Percentiles rank a stretch among this genome's conserved stretches.
These are phyloP conservation scores for Suillus tomentosus DNA, from an alignment of 768 basidiomycete genomes.

Conservation along the genomic window DNA sequence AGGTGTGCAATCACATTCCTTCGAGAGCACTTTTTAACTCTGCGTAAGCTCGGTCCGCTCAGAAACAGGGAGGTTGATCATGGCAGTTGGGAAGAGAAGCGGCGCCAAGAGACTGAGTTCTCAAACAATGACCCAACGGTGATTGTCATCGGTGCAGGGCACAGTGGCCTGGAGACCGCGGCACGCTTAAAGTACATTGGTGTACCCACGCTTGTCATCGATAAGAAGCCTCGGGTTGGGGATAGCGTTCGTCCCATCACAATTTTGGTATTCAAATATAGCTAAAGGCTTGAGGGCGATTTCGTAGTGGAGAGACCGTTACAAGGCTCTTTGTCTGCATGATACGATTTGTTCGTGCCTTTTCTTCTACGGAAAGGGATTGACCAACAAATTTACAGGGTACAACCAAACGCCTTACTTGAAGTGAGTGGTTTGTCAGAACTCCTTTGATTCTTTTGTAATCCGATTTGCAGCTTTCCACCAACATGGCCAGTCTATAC, in stretches of 20 bases:
- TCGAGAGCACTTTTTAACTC: constrained; percentile 2
- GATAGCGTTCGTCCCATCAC: constrained; percentile 36
- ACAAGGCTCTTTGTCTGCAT: constrained; percentile 48
- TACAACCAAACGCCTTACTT: constrained; percentile 60
- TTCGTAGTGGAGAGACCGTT: constrained; percentile 45
- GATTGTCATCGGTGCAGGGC: constrained; percentile 65
- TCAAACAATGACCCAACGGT: constrained; percentile 55
- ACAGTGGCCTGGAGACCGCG: constrained; percentile 65
- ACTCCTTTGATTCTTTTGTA: background rate
- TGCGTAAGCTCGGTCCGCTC: constrained; percentile 37
- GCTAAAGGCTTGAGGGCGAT: constrained; percentile 1
- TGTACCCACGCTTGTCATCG: constrained; percentile 58
- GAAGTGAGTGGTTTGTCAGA: constrained; percentile 35
- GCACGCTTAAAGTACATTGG: constrained; percentile 63
- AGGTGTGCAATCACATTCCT: constrained; percentile 22
- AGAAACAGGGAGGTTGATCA: constrained; percentile 47
- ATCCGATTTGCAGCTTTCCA: constrained; percentile 44
- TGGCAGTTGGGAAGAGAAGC: constrained; percentile 54
- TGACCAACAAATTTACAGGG: constrained; percentile 29
- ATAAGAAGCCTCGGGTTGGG: constrained; percentile 52
- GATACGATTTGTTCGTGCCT: constrained; percentile 45
- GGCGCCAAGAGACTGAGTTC: constrained; percentile 47
- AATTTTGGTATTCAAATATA: background rate
- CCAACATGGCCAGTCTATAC: constrained; percentile 55
- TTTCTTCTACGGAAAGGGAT: constrained; percentile 7